Base-by-base conservation (phyloP, 2,329 filamentous ascomycete species). In the Aspergillus sp. region DNA sequence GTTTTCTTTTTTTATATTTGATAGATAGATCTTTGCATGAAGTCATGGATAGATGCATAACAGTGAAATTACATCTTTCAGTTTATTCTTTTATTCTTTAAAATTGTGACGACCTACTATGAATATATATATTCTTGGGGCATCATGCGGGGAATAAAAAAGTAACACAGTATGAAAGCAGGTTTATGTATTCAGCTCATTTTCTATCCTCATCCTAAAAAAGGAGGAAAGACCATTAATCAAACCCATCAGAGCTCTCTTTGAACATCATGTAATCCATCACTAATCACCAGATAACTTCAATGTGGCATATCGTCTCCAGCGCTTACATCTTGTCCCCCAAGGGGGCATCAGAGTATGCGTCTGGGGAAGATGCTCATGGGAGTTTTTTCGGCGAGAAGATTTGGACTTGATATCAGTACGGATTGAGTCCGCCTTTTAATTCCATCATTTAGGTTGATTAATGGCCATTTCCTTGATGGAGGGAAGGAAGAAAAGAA, bases 181-280 rank as follows among this genome's bases (percentile, higher is more conserved):
- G 19, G 19, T 19, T 19, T 4, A 19, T 19, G 19, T 19, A 19
- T 19, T 19, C 19, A 19, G 4, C 19, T 19, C 19, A 4, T 19
- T 19, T 19, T 19, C 19, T 19, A 19, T 19, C 19, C 4, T 19
- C 4, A 19, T 19, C 19, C 19, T 19, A 19, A 19, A 19, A 19
- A 19, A 19, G 19, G 19, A 4, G 19, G 19, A 19, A 19, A 19
- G 19, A 4, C 19, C 19, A 19, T 19, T 19, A 19, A 19, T 29
- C 28, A 31, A 45, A 47, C 59, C 61, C 56, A 65, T 68, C 65
- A 67, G 65, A 65, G 65, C 65, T 68, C 65, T 68, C 65, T 68
- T 68, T 67, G 58, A 53, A 53, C 57, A 43, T 67, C 64, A 67
- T 52, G 12, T 51, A 51, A 35, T 39, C 48, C 44, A 39, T 44